Conservation (phyloP, 1,139 yeast species). For the Geotrichum phurueaensis region DNA sequence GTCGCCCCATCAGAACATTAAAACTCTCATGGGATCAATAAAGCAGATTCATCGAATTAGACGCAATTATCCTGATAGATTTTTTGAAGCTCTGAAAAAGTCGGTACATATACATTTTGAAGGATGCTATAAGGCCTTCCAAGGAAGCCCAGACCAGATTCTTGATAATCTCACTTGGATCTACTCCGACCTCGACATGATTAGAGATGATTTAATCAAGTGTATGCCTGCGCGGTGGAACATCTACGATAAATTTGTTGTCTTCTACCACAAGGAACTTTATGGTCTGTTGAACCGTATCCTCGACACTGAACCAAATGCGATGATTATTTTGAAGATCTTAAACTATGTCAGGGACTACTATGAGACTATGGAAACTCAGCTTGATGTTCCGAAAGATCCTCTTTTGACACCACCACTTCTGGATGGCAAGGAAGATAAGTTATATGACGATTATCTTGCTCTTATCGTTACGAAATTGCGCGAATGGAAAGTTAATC, state of each 20-base stretch:
- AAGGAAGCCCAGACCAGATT: constrained; percentile 50
- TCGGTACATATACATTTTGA: constrained; percentile 61
- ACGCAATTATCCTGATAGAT: constrained; percentile 61
- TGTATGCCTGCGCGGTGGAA: constrained; percentile 74
- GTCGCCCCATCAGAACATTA: constrained; percentile 8
- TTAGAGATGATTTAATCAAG: constrained; percentile 51
- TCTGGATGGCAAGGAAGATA: constrained; percentile 61
- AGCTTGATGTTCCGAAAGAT: constrained; percentile 36
- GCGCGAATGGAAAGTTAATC: constrained; percentile 72
- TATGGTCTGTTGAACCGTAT: constrained; percentile 58
- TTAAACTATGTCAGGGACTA: constrained; percentile 73
- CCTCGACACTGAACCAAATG: constrained; percentile 61
- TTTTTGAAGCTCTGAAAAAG: constrained; percentile 54
- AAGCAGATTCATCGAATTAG: constrained; percentile 33
- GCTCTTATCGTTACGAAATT: constrained; percentile 62
- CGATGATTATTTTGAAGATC: constrained; percentile 40
- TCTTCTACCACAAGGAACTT: constrained; percentile 62
- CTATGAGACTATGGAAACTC: constrained; percentile 45
- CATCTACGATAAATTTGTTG: constrained; percentile 55
- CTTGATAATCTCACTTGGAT: constrained; percentile 77
- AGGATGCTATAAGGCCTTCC: constrained; percentile 55
- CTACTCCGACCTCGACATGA: constrained; percentile 68
- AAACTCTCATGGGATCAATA: constrained; percentile 19
- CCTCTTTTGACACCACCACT: constrained; percentile 39
- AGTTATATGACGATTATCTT: constrained; percentile 63